Conservation (phyloP, 2,329 filamentous ascomycete genomes). For the Penicillium sp. region DNA sequence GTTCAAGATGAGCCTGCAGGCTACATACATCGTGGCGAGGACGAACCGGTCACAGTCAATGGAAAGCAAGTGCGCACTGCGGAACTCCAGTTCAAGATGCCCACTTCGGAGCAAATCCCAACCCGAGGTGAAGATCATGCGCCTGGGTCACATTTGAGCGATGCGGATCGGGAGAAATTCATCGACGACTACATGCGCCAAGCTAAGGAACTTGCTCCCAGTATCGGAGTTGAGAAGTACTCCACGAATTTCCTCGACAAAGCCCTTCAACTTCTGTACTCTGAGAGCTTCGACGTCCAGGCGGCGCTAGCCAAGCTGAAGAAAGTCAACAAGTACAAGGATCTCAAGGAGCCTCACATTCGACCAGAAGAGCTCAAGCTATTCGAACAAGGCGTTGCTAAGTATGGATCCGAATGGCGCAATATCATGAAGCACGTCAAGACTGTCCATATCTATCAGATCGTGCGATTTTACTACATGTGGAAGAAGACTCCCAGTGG, state of each 20-base stretch:
- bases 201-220: conserved; percentile 63
- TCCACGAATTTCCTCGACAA: conserved; percentile 88
- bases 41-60: conserved; percentile 59
- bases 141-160: conserved; percentile 36
- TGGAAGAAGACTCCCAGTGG: conserved; percentile 95
- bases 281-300: conserved; percentile 68
- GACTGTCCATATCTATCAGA: conserved; percentile 73
- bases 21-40: conserved; percentile 81
- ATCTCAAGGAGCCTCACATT: conserved; percentile 81
- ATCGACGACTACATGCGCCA: conserved; percentile 75
- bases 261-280: conserved; percentile 70
- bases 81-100: conserved; percentile 75
- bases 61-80: conserved; percentile 74
- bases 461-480: conserved; percentile 92
- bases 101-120: conserved; percentile 52
- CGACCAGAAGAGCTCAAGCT: conserved; percentile 76
- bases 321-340: conserved; percentile 64
- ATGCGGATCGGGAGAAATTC: conserved; percentile 52
- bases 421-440: conserved; percentile 76
- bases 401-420: conserved; percentile 87
- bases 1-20: conserved; percentile 86
- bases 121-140: conserved; percentile 46
- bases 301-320: conserved; percentile 69
- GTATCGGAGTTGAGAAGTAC: conserved; percentile 68
- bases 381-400: conserved; percentile 87